A percentile compares a stretch with the other conserved stretches of the same genome.
Conservation (phyloP, 257 asterid genomes). For the Rhazya stricta region DNA sequence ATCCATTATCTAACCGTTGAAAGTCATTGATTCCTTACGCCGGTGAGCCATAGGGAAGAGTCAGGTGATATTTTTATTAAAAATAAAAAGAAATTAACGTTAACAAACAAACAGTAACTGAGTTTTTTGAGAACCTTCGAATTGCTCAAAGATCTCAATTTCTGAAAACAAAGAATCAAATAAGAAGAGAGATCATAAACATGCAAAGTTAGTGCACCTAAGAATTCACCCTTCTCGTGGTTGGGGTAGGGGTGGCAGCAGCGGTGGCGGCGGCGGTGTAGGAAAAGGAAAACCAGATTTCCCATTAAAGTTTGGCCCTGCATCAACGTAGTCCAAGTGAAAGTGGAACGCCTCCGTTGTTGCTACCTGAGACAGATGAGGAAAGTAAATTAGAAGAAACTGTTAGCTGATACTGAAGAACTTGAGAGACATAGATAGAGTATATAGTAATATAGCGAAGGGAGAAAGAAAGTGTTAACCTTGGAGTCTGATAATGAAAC, state of each 20-base stretch:
- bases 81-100: neutral
- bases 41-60: too few species aligned
- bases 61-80: too few species aligned
- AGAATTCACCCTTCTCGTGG: neutral
- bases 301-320: slow-evolving; percentile 50
- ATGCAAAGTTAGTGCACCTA: neutral
- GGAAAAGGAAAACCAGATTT: slow-evolving; percentile 24
- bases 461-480: neutral
- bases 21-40: too few species aligned
- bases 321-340: slow-evolving; percentile 45
- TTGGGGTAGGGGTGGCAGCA: neutral
- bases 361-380: slow-evolving; percentile 28
- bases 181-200: neutral
- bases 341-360: slow-evolving; percentile 30
- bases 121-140: too few species aligned
- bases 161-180: neutral
- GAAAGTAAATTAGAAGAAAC: too few species aligned
- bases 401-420: neutral
- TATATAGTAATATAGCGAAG: neutral
- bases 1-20: too few species aligned
- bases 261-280: slow-evolving; percentile 12
- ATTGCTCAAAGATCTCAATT: neutral
- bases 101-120: too few species aligned
- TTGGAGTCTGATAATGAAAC: slow-evolving; percentile 4
- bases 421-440: neutral